Base-by-base conservation (phyloP, 768 basidiomycete genomes). In the Boletus tylopilopsis region DNA sequence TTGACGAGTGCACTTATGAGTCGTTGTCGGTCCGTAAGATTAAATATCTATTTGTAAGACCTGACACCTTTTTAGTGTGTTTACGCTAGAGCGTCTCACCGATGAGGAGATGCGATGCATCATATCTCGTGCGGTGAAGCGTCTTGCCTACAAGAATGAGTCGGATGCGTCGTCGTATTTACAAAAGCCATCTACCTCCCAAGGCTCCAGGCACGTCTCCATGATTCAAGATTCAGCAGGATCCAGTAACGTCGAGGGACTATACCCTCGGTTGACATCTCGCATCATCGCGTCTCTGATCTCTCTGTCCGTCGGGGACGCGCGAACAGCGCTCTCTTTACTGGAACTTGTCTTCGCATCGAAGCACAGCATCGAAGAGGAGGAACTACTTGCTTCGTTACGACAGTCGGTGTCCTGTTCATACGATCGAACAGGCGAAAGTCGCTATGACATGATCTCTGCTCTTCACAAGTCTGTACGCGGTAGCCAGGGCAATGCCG, bases 381-480 rank as follows among this genome's bases (percentile, higher is more conserved):
- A 63, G 21, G 65, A 70, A 27, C 69, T 93, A 15, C 74, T 88
- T 58, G 60, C 68, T 16, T 73, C 77, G 15, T 68, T 93, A 49
- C 76, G 80, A 49, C 76, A 76, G 33, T 85, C 87, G 30, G 82
- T 80, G 15, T 77, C 79, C 12, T 75, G 79, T 25, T 76, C 84
- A 6, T 90, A 87, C 60, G 87, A 92, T 64, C 78, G 90, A 29
- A 77, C 78, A 9, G 88, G 89, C 4, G 91, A 92, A 54, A 75
- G 76, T 50, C 79, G 74, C 50, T 91, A 90, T 60, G 88, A 91
- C 64, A 82, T 87, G 81, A 90, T 90, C 56, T 86, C 83, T 27
- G 90, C 86, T 3, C 70, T 93, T 56, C 90, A 94, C 69, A 94
- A 94, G 67, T 81, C 81, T 50, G 77, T 93, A 29, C 77, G 91